Base-by-base conservation (phyloP, 768 basidiomycete genomes). In the Lactifluus echinatus region DNA sequence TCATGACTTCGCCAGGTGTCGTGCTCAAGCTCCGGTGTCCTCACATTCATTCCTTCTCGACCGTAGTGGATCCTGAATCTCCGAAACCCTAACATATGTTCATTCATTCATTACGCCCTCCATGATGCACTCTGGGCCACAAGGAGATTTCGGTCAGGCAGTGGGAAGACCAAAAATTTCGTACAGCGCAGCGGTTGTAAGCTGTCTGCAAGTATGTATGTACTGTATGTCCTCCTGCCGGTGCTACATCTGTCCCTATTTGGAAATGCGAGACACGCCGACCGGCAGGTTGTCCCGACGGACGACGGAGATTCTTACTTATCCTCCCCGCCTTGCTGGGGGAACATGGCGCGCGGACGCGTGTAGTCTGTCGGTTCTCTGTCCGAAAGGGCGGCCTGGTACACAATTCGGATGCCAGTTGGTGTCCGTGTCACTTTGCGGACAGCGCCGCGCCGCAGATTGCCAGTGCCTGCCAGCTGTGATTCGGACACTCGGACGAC, bases 401-500 rank as follows among this genome's bases (percentile, higher is more conserved):
- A 10, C n/a, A 19, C 39, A 23, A 19, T 1, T 19, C 8, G 8
- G 40, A 31, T 31, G 40, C n/a, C 2, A 40, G 48, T 7, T 49
- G 42, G n/a, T n/a, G n/a, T 21, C 21, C 43, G 21, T 45, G 28
- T 56, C 40, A 43, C 24, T 11, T 23, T n/a, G 49, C 55, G 49
- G 55, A 17, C 24, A 44, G 42, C 46, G 42, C 55, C 55, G 49
- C 55, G 55, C 49, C 55, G 42, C 55, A 33, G 14, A 26, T 5
- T 31, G 31, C 26, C n/a, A n/a, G n/a, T n/a, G n/a, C n/a, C n/a
- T 44, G 43, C 43, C 24, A 40, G 39, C 39, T 10, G 39, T 40
- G 8, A 40, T n/a, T n/a, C n/a, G n/a, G n/a, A n/a, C n/a, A 31
- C 8, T 19, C 39, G 19, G 39, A 21, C 19, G 39, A 31, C 31